Evolutionary conservation across 441 rosid species (phyloP), one percentile per base, ranked within the genome.

Genomic region (Populus hybrid): DNA sequence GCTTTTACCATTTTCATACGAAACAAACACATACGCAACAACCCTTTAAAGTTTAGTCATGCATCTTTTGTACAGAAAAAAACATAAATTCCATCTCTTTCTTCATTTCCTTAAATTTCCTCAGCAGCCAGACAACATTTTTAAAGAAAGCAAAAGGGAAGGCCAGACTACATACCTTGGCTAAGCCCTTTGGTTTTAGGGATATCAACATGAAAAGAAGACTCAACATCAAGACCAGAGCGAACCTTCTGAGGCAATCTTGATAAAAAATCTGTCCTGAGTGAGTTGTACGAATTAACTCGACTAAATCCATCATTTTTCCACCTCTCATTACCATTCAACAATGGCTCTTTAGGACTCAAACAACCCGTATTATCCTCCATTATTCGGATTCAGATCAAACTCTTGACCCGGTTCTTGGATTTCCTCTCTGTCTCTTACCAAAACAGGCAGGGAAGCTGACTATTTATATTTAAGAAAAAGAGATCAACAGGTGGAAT

Each of bases 161-260:
- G 36, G 53, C 24, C 2, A 36, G 10, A 19, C 32, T 50, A 34
- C 28, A 35, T 57, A 92, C 97, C 95, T 85, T 72, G 71, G 79
- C 72, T 82, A 26, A 93, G 79, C 23, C 82, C 86, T 63, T 28
- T 69, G 76, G 81, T 68, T 77, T 74, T 88, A 61, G 92, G 86
- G 59, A 85, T 40, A 74, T 93, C 86, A 70, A 84, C 66, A 32
- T 83, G 75, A 32, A 72, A 80, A 19, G 89, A 84, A 78, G 88
- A 77, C 72, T 89, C 93, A 2, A 79, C 80, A 78, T 89, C 91
- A 32, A 88, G 26, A 18, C 80, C 76, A 38, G 85, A 82, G 65
- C 86, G 88, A 79, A 93, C 84, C 78, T 93, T 90, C 6, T 73
- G 85, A 11, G 97, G 92, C 84, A 93, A 81, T 30, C 81, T 86